Evolutionary conservation across 1,139 yeast genomes (phyloP), one percentile per base, ranked within the genome.

Genomic region (Candida sanyaensis): DNA sequence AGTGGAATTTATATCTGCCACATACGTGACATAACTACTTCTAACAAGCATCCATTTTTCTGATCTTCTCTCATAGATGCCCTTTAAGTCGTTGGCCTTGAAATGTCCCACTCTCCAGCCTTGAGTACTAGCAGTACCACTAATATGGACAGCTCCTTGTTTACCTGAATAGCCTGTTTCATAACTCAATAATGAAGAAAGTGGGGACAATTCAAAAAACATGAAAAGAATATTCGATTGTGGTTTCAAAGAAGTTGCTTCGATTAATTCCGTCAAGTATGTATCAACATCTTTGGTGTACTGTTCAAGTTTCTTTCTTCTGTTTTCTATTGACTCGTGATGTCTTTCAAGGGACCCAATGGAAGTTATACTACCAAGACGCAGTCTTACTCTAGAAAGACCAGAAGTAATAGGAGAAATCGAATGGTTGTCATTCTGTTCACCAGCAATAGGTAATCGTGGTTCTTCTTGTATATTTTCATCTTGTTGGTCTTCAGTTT

Each of bases 71-170:
- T 84, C 85, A 47, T 90, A 86, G 96, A 91, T 90, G 30, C 86
- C 90, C 56, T 80, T 82, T 57, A 90, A 73, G 60, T 90, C 97
- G 55, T 83, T 82, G 8, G 90, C 84, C 53, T 80, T 83, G 68
- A 90, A 83, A 62, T 92, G 97, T 5, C 96, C 89, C 11, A 92
- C 97, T 60, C 96, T 77, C 99, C 99, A 93, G 2, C 98, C 98
- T 64, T 89, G 96, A 0, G 91, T 77, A 52, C 82, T 83, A 0
- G 98, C 93, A 1, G 91, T 81, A 0, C 97, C 86, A 21, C 92
- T 83, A 41, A 91, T 80, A 51, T 88, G 83, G 48, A 93, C 69
- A 45, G 83, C 80, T 4, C 99, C 99, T 66, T 93, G 97, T 59
- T 92, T 93, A 1, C 99, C 96, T 49, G 81, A 83, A 59, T 77